Base-by-base conservation (phyloP, 164 flowering plant species). In the Chimonanthus salicifolius region DNA sequence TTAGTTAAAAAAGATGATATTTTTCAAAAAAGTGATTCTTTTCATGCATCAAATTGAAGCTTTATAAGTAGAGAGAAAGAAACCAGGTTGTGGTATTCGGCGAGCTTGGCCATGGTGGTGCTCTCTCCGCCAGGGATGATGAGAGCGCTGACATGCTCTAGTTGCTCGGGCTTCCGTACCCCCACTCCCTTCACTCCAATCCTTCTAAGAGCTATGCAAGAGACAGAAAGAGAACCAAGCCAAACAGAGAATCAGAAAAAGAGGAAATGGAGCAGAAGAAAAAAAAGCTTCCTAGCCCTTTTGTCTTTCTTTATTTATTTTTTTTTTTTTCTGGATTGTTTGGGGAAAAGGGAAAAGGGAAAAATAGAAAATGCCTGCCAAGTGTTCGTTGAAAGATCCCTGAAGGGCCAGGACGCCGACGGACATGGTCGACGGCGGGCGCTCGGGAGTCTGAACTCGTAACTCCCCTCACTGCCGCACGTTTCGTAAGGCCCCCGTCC, bases 91-190 rank as follows among this genome's bases (percentile, higher is more conserved):
- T 92, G 96, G 76, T 76, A 88, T 77, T 90, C 89, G 13, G 99
- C 99, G 48, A 92, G 96, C 80, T 91, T 94, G 70, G 98, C 97
- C 97, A 94, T 92, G 83, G 98, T 91, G 80, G 99, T 94, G 85
- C 99, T 92, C 80, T 94, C 99, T 3, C 99, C 99, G 0, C 99
- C 99, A 49, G 99, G 99, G 49, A 94, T 93, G 71, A 94, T 94
- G 6, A 94, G 93, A 2, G 92, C 88, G 11, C 71, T 64, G 0
- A 94, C 83, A 74, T 44, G 71, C 16, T 81, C 80, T 62, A 94
- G 85, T 87, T 94, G 99, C 54, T 90, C 97, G 0, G 99, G 86
- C 80, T 95, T 95, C 84, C 89, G 82, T 76, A 95, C 80, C 86
- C 90, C 97, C 76, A 93, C 86, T 11, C 97, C 94, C 62, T 87